A percentile compares a stretch with the other conserved stretches of the same genome.
Evolutionary conservation across 371 early-diverging fungal genomes (phyloP).

Genomic region (Nematocida major): DNA sequence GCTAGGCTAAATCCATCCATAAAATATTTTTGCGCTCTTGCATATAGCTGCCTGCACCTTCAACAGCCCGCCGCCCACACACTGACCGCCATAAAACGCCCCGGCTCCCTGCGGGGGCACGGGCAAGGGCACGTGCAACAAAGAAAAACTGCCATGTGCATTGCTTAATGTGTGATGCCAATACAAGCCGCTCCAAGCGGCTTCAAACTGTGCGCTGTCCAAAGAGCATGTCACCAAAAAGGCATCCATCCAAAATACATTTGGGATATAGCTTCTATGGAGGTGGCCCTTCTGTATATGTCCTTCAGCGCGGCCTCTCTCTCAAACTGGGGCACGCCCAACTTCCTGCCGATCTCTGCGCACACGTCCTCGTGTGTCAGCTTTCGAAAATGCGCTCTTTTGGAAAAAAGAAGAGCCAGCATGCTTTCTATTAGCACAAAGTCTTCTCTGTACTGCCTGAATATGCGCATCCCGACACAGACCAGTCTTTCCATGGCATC

Average conservation of each 20-base stretch:
- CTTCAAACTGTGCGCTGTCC: neutral
- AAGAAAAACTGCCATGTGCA: too few species aligned
- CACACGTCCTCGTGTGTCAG: neutral
- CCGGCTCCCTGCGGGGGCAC: too few species aligned
- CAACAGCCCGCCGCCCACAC: neutral
- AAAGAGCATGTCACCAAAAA: conserved; percentile 16
- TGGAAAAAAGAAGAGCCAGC: conserved; percentile 5
- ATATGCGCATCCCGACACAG: neutral
- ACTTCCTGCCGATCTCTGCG: neutral
- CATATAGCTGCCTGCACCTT: neutral
- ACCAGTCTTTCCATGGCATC: neutral
- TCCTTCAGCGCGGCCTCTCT: neutral
- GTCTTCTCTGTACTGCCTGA: neutral
- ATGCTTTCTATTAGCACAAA: neutral
- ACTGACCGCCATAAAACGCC: too few species aligned
- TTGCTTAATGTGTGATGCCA: too few species aligned
- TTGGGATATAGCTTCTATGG: neutral
- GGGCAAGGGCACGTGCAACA: too few species aligned
- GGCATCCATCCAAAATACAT: conserved; percentile 43
- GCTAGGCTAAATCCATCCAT: conserved; percentile 17
- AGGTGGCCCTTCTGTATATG: neutral
- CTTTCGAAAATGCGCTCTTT: neutral
- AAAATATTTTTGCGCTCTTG: neutral
- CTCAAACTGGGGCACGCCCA: neutral
- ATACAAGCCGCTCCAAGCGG: too few species aligned